These are phyloP conservation scores for Chlamydomonas asymmetrica DNA, from an alignment of 139 green algal genomes.

Conservation along the genomic window DNA sequence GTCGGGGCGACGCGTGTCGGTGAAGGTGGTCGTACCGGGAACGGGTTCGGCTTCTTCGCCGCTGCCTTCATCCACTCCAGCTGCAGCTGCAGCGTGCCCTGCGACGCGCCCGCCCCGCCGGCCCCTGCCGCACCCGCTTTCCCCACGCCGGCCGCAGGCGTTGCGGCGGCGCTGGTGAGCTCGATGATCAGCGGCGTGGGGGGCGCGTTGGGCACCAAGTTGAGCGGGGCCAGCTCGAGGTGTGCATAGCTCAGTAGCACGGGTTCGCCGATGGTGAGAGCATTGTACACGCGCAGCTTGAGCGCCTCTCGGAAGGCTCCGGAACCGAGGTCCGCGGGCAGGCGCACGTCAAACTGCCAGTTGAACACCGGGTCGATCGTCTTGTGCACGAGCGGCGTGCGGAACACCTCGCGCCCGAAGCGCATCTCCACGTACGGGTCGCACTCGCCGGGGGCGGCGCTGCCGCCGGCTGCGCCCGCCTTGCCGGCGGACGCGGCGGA, in stretches of 20 bases:
- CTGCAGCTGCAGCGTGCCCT: slow-evolving; percentile 18
- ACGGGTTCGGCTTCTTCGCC: too few relatives aligned
- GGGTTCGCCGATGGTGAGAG: slow-evolving; percentile 11
- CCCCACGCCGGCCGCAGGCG: too few relatives aligned
- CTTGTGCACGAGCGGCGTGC: slow-evolving; percentile 36
- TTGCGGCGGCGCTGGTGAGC: neutral
- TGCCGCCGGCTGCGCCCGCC: neutral
- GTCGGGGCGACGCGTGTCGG: too few relatives aligned
- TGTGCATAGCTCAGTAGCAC: neutral
- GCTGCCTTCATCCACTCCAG: too few relatives aligned
- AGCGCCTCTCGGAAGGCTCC: neutral
- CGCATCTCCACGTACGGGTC: slow-evolving; percentile 41
- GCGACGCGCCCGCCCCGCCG: neutral
- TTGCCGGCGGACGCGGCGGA: neutral
- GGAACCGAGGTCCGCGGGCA: slow-evolving; percentile 8
- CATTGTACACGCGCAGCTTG: slow-evolving; percentile 15
- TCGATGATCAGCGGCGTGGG: neutral
- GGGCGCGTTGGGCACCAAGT: neutral
- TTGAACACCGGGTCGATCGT: slow-evolving; percentile 35
- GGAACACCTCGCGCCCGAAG: slow-evolving; percentile 37
- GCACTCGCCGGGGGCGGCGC: neutral
- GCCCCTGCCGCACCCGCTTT: too few relatives aligned
- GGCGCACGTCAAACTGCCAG: slow-evolving; percentile 34
- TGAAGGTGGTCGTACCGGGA: too few relatives aligned
- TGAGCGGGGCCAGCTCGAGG: neutral